A percentile compares a stretch with the other conserved stretches of the same genome.
Evolutionary conservation across 1,284 basidiomycete genomes (phyloP).

Genomic region (Anthracocystis walkeri): DNA sequence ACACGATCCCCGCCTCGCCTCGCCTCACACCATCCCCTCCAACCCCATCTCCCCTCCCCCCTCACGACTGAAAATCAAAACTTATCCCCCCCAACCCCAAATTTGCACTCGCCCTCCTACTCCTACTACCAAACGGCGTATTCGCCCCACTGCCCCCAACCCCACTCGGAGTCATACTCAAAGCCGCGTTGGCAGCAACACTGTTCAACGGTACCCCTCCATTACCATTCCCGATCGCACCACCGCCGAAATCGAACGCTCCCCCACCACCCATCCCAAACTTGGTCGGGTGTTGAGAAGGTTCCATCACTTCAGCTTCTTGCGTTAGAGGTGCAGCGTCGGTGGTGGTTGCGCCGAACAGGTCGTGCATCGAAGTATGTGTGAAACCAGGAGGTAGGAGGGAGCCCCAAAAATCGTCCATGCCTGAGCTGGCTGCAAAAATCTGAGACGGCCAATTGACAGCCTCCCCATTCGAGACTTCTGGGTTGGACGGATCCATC

Average conservation of each 20-base stretch:
- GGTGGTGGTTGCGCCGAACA: slow-evolving; percentile 33
- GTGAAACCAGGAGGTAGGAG: slow-evolving; percentile 61
- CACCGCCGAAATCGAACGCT: slow-evolving; percentile 52
- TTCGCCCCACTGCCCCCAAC: slow-evolving; percentile 15
- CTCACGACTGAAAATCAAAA: slow-evolving; percentile 34
- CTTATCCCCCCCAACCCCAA: slow-evolving; percentile 33
- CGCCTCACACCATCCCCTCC: not conserved
- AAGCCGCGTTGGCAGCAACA: slow-evolving; percentile 32
- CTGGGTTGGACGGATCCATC: not conserved
- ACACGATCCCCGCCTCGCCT: no score
- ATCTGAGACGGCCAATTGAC: slow-evolving; percentile 41
- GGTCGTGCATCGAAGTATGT: slow-evolving; percentile 45
- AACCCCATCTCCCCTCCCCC: not conserved
- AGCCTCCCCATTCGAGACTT: slow-evolving; percentile 10
- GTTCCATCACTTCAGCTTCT: slow-evolving; percentile 18
- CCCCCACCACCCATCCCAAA: slow-evolving; percentile 55
- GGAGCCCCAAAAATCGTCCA: slow-evolving; percentile 60
- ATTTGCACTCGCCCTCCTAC: slow-evolving; percentile 36
- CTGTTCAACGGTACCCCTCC: slow-evolving; percentile 42
- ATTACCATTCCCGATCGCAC: slow-evolving; percentile 48
- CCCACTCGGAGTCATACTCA: slow-evolving; percentile 34
- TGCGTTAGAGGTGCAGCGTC: slow-evolving; percentile 13
- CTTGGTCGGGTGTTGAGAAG: slow-evolving; percentile 33
- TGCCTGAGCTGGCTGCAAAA: slow-evolving; percentile 38
- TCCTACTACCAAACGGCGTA: slow-evolving; percentile 32